Evolutionary conservation across 345 rosid genomes (phyloP).

Genomic region (Tarenaya hassleriana): DNA sequence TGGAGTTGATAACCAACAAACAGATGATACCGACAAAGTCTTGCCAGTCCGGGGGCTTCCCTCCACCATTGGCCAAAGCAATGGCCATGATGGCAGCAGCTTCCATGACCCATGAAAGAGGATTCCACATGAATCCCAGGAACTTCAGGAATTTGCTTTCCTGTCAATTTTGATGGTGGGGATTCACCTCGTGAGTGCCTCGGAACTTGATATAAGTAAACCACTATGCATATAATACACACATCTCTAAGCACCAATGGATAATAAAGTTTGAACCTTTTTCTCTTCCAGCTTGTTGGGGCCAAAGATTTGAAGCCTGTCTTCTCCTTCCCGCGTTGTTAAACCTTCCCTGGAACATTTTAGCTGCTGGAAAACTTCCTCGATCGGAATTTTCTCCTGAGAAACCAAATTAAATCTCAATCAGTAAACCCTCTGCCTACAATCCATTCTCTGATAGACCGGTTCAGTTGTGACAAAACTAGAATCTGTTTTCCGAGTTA

Average conservation of each 20-base stretch:
- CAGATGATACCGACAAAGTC: constrained; percentile 38
- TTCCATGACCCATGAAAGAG: constrained; percentile 41
- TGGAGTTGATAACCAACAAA: constrained; percentile 36
- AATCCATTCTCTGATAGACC: background rate
- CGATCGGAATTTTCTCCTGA: constrained; percentile 77
- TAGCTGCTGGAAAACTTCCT: constrained; percentile 80
- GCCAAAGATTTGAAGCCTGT: constrained; percentile 71
- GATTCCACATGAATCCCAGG: constrained; percentile 39
- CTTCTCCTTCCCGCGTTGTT: constrained; percentile 62
- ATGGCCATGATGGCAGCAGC: constrained; percentile 39
- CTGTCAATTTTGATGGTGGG: constrained; percentile 5
- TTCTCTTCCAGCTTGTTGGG: constrained; percentile 96
- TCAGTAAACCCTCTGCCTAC: constrained; percentile 1
- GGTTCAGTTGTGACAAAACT: background rate
- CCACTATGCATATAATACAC: too few relatives aligned
- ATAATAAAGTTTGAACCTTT: constrained; percentile 29
- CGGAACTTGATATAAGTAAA: background rate
- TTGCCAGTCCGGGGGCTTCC: constrained; percentile 38
- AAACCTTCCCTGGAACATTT: constrained; percentile 78
- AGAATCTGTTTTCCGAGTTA: background rate
- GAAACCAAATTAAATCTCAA: constrained; percentile 5
- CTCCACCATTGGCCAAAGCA: constrained; percentile 35
- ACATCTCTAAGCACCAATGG: constrained; percentile 8
- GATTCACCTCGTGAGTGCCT: constrained; percentile 10
- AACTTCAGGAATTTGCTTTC: constrained; percentile 27